A percentile compares a stretch with the other conserved stretches of the same genome.
These are phyloP conservation scores for Paecilomyces niveus DNA, from an alignment of 2,329 filamentous ascomycete genomes.

Conservation along the genomic window DNA sequence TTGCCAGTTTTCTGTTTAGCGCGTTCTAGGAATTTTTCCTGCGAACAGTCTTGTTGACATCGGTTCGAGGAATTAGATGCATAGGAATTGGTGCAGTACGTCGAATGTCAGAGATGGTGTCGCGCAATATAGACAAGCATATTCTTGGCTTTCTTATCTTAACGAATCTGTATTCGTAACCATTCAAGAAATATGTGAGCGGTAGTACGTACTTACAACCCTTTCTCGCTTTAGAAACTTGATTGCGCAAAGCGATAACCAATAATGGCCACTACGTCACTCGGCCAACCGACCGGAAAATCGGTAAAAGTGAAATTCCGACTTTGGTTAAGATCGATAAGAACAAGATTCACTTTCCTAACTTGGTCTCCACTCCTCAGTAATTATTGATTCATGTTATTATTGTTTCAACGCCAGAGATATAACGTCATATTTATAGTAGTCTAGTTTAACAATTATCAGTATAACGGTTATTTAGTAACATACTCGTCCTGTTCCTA, in stretches of 20 bases:
- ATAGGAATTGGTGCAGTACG: not conserved
- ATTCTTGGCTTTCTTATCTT: not conserved
- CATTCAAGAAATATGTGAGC: not conserved
- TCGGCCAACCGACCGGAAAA: not conserved
- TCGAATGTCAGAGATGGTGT: not conserved
- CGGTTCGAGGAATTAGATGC: not conserved
- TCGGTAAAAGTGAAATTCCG: not conserved
- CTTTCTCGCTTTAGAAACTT: not conserved
- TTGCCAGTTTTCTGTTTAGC: not conserved
- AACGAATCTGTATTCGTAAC: not conserved
- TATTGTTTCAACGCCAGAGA: not conserved
- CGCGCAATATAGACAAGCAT: not conserved
- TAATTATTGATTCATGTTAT: not conserved
- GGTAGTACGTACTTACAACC: not conserved
- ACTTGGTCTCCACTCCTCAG: not conserved
- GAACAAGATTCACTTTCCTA: not conserved
- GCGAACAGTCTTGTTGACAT: not conserved
- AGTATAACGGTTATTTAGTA: not conserved
- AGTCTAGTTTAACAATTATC: not conserved
- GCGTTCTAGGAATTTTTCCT: not conserved
- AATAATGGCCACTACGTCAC: not conserved
- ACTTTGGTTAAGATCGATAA: not conserved
- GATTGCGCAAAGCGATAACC: not conserved
- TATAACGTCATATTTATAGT: not conserved
- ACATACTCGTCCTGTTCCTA: not conserved